Evolutionary conservation across 176 grass and related monocot species (phyloP), one percentile per base, ranked within the genome.

Genomic region (Puya raimondii): DNA sequence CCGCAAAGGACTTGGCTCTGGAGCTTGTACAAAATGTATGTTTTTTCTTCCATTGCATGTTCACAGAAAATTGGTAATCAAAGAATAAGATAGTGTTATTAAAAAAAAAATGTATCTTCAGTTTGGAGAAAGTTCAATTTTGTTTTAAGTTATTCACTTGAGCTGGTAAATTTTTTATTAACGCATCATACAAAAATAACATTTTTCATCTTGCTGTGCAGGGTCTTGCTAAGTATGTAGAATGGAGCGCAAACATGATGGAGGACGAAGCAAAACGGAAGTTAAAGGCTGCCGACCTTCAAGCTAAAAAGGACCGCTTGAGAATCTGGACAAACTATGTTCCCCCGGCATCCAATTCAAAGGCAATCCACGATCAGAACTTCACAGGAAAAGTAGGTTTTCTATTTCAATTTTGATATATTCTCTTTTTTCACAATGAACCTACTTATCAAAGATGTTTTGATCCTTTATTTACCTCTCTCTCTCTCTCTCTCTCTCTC

Each of bases 211-310:
- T 76, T 57, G 59, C 33, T 73, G 63, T 71, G 59, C 72, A 99
- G 94, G 94, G 94, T 69, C 80, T 90, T 77, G 94, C 94, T 64
- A 99, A 99, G 64, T 93, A 85, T 86, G 94, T 99, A 2, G 94
- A 99, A 53, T 99, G 94, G 94, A 99, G 94, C 82, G 94, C 86
- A 15, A 93, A 85, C 53, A 93, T 99, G 94, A 84, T 99, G 83
- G 94, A 99, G 48, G 80, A 90, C 82, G 94, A 99, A 68, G 82
- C 80, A 17, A 99, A 99, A 68, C 85, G 84, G 73, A 89, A 83
- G 75, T 48, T 99, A 54, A 99, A 99, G 70, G 74, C 78, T 48
- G 80, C 94, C 50, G 94, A 99, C 52, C 94, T 99, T 75, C 84
- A 99, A 70, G 89, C 89, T 56, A 99, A 99, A 76, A 90, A 93